Evolutionary conservation across 768 basidiomycete genomes (phyloP).

Genomic region (Tricholomella constricta): DNA sequence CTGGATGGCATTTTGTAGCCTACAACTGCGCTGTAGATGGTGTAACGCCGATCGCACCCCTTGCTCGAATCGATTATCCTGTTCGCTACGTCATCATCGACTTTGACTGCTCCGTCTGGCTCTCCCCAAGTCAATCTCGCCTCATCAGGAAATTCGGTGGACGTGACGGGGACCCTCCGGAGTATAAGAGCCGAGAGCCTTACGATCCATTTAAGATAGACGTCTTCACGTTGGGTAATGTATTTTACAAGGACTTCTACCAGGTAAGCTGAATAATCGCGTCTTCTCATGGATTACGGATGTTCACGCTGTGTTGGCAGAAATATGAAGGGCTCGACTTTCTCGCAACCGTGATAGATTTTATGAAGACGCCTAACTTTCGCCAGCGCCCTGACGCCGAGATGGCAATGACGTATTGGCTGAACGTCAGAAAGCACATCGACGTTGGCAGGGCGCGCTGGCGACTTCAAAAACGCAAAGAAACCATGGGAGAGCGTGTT

Average conservation of each 20-base stretch:
- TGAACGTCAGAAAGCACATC: not conserved
- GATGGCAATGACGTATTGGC: not conserved
- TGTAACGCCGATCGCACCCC: not conserved
- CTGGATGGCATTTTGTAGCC: not conserved
- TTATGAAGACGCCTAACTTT: not conserved
- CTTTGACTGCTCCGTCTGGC: not conserved
- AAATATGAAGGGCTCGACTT: not conserved
- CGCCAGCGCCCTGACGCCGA: not conserved
- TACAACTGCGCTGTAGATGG: not conserved
- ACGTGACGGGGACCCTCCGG: not conserved
- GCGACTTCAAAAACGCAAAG: conserved; percentile 2
- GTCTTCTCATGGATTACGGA: not conserved
- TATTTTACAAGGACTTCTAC: not conserved
- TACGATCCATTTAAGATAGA: conserved; percentile 5
- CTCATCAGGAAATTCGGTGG: not conserved
- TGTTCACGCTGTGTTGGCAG: not conserved
- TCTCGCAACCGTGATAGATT: not conserved
- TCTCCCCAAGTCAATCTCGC: not conserved
- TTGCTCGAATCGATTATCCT: not conserved
- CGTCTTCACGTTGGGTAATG: conserved; percentile 6
- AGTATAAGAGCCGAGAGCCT: too few species aligned
- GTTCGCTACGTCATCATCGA: not conserved
- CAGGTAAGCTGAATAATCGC: too few species aligned
- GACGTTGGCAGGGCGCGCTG: not conserved
- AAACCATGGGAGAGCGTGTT: not conserved